Evolutionary conservation across 2,329 filamentous ascomycete genomes (phyloP), one percentile per base, ranked within the genome.

Genomic region (Pseudogymnoascus sp.): DNA sequence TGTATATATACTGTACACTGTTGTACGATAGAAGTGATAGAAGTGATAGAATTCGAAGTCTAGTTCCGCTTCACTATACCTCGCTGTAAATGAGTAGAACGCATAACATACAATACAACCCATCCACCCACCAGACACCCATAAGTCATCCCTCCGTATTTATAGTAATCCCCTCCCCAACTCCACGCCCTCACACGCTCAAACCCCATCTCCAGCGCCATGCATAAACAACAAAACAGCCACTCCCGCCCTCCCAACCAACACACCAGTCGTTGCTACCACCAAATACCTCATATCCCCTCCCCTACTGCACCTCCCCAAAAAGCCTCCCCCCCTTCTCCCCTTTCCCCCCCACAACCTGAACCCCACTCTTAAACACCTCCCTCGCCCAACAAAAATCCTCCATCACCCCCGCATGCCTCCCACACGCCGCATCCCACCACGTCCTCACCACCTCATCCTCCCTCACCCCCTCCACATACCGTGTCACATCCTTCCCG

Each of bases 371-470:
- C 68, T 73, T 74, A 60, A 82, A 76, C 66, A 76, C 71, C 65
- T 80, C 78, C 70, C 76, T 76, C 54, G 79, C 70, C 54, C 74
- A 79, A 74, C 82, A 77, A 70, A 86, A 89, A 68, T 85, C 81
- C 68, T 80, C 78, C 64, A 91, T 76, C 8, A 81, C 81, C 64
- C 79, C 74, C 64, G 83, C 80, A 71, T 92, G 89, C 65, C 80
- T 80, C 48, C 84, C 81, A 66, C 82, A 84, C 6, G 84, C 84
- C 7, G 80, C 73, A 31, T 76, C 76, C 87, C 89, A 91, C 64
- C 82, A 80, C 70, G 79, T 79, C 64, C 86, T 79, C 4, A 90
- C 83, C 60, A 79, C 77, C 67, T 85, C 81, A 71, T 92, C 89
- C 73, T 90, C 84, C 68, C 83, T 81, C 63, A 88, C 75, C 72